phyloP scores from a whole-genome alignment of 306 rosid genomes.

The Sicyos edulis region DNA sequence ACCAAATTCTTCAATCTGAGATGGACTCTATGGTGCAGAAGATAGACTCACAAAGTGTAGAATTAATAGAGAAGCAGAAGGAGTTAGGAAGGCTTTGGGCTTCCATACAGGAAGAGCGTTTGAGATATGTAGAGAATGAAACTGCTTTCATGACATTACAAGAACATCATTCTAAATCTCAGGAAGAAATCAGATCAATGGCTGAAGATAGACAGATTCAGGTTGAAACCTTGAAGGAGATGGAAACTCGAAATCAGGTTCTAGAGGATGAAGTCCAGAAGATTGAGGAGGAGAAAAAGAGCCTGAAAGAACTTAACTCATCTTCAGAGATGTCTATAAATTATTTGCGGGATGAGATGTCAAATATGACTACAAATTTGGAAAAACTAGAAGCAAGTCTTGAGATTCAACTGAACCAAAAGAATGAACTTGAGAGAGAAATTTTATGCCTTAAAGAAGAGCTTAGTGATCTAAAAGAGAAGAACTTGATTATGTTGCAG shows the following conservation, averaged over 20 bases:
- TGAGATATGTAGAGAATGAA: conserved; percentile 77
- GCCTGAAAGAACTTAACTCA: conserved; percentile 53
- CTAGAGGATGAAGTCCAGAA: conserved; percentile 57
- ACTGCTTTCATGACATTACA: conserved; percentile 93
- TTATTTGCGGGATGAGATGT: conserved; percentile 23
- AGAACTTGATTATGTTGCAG: conserved; percentile 49
- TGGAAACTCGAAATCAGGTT: conserved; percentile 52
- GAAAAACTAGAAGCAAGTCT: conserved; percentile 73
- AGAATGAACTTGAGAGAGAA: conserved; percentile 93
- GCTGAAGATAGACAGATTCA: conserved; percentile 55
- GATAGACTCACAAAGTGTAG: conserved; percentile 70
- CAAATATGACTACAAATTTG: conserved; percentile 15
- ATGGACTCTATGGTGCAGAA: conserved; percentile 55
- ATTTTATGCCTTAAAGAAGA: conserved; percentile 84
- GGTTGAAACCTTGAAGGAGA: conserved; percentile 42
- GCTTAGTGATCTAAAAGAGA: conserved; percentile 50
- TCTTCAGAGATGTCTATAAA: conserved; percentile 64
- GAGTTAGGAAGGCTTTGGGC: conserved; percentile 80
- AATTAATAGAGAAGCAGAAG: conserved; percentile 76
- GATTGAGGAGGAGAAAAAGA: conserved; percentile 58
- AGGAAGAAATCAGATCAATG: conserved; percentile 75
- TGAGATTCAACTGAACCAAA: conserved; percentile 66
- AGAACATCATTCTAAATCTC: conserved; percentile 78
- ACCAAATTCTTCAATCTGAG: conserved; percentile 67
- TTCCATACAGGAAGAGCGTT: conserved; percentile 73